These are phyloP conservation scores for Tripterygium wilfordii DNA, from an alignment of 177 flowering plant genomes.

Conservation along the genomic window DNA sequence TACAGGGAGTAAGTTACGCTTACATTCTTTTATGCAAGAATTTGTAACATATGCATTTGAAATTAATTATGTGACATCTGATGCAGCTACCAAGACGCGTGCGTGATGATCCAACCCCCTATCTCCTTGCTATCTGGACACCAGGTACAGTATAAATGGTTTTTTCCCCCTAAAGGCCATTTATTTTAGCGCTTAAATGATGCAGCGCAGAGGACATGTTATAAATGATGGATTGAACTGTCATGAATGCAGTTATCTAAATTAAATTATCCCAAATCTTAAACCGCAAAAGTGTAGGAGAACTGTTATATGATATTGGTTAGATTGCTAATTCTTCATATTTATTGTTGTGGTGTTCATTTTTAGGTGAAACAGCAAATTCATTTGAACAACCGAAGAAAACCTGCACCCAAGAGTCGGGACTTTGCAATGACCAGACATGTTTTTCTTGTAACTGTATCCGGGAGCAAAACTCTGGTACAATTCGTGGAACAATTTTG, in stretches of 20 bases:
- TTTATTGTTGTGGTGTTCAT: neutral
- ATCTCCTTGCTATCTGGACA: slow-evolving; percentile 40
- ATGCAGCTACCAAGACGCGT: slow-evolving; percentile 28
- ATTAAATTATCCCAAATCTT: no score
- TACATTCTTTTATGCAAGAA: neutral
- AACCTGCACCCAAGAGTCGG: slow-evolving; percentile 6
- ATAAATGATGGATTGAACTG: no score
- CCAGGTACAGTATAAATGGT: slow-evolving; percentile 20
- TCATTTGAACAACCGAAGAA: slow-evolving; percentile 7
- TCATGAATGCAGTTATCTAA: no score
- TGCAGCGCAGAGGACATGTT: no score
- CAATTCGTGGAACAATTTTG: slow-evolving; percentile 41
- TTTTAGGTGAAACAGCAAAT: slow-evolving; percentile 17
- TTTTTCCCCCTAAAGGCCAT: no score
- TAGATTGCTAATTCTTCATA: neutral
- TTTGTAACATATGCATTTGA: neutral
- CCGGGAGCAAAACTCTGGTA: slow-evolving; percentile 7
- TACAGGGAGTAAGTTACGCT: slow-evolving; percentile 51
- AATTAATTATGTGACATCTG: neutral
- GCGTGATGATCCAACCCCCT: slow-evolving; percentile 31
- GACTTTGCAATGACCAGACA: slow-evolving; percentile 6
- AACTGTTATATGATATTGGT: no score
- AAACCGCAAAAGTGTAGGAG: no score
- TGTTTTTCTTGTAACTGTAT: slow-evolving; percentile 7
- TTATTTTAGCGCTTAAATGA: no score